Base-by-base conservation (phyloP, 306 rosid genomes). In the Ziziphus jujuba region DNA sequence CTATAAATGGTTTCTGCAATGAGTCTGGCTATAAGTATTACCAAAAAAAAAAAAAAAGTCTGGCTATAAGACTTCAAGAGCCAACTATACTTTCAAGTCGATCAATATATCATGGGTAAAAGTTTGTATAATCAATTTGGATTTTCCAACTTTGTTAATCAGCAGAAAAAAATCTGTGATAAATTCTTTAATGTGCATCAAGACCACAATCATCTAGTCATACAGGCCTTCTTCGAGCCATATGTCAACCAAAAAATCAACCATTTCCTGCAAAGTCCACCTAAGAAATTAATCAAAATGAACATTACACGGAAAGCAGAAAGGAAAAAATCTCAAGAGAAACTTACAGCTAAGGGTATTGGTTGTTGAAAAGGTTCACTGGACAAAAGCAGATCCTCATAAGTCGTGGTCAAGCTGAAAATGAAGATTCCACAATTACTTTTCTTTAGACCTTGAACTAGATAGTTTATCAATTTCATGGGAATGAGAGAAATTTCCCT, bases 181-280 rank as follows among this genome's bases (percentile, higher is more conserved):
- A 70, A 40, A 75, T 75, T 75, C 79, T 48, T n/a, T 74, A 47
- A 72, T 17, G 53, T 60, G 61, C 59, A 53, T 34, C 43, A 53
- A 48, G 75, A 5, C 8, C 16, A 23, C 43, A 38, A 36, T 14
- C 44, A 63, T 59, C 82, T 84, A 86, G 76, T 86, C 89, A 59
- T 75, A 81, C 19, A 86, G 90, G 72, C 89, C 92, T 45, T 80
- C 89, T 67, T 84, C 88, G 0, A 71, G 82, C 96, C 93, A 91
- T 61, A 79, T 66, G 65, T 83, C 84, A 65, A 86, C 85, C 65
- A 88, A 78, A 77, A 82, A 84, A 56, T 80, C 81, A 56, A 91
- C 96, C 88, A 88, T 84, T 63, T 80, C 87, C 96, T 91, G 87
- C 84, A 78, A 59, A 77, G 74, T 14, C 45, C 72, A 62, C 68